A percentile compares a stretch with the other conserved stretches of the same genome.
Conservation (phyloP, 2,329 filamentous ascomycete species). For the Fusarium sp. region DNA sequence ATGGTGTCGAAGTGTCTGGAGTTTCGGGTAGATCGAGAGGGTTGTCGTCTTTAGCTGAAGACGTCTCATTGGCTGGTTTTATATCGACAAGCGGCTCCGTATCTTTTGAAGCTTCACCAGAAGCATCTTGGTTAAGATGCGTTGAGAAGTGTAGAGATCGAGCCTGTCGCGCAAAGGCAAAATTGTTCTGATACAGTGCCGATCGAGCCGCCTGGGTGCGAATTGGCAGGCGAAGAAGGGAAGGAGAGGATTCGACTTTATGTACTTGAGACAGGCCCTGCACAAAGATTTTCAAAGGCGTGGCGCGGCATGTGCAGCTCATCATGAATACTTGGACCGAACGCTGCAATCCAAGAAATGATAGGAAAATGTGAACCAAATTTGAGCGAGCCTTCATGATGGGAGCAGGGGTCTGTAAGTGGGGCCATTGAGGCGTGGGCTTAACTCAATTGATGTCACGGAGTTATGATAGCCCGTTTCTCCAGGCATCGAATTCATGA, state of each 20-base stretch:
- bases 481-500: background rate
- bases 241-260: constrained; percentile 44
- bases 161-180: constrained; percentile 39
- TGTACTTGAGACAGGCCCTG: constrained; percentile 61
- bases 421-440: constrained; percentile 27
- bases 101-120: constrained; percentile 1
- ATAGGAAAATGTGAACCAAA: constrained; percentile 45
- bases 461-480: constrained; percentile 26
- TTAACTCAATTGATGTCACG: constrained; percentile 10
- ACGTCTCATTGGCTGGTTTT: constrained; percentile 3
- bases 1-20: constrained; percentile 4
- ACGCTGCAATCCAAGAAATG: constrained; percentile 5
- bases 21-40: constrained; percentile 5
- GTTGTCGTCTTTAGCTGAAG: constrained; percentile 13
- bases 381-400: constrained; percentile 43
- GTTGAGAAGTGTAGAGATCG: constrained; percentile 46
- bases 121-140: constrained; percentile 34
- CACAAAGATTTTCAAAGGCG: constrained; percentile 63
- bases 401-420: constrained; percentile 37
- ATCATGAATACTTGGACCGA: constrained; percentile 51
- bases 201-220: constrained; percentile 19
- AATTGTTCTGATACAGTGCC: constrained; percentile 26
- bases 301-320: constrained; percentile 63
- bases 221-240: constrained; percentile 37
- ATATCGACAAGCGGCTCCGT: background rate